phyloP scores from a whole-genome alignment of 306 rosid genomes.

The cucumber (Cucumis sativus) region DNA sequence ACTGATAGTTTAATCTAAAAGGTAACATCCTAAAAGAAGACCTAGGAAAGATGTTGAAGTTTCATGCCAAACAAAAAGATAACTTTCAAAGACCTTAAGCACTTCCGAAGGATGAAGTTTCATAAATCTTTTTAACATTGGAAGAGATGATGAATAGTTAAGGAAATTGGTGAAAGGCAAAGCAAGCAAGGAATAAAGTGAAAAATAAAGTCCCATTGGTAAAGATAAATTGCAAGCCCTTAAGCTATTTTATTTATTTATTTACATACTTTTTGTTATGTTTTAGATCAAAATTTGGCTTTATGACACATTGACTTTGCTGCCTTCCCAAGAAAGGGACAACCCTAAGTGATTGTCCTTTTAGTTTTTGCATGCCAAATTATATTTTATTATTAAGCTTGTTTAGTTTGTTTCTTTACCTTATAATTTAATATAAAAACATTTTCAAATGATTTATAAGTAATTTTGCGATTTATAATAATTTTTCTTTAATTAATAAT shows the following conservation, averaged over 20 bases:
- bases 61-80: background rate
- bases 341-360: background rate
- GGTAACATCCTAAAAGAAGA: background rate
- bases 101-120: background rate
- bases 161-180: background rate
- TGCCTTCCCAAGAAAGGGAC: conserved; percentile 9
- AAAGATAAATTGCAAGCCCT: background rate
- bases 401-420: too few species aligned
- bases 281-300: background rate
- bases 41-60: background rate
- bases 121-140: background rate
- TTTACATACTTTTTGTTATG: background rate
- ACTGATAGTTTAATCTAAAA: too few species aligned
- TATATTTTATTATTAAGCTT: too few species aligned
- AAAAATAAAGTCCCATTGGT: background rate
- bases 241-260: background rate
- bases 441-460: too few species aligned
- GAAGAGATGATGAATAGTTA: background rate
- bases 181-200: conserved; percentile 3
- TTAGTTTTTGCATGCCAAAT: too few species aligned
- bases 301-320: background rate
- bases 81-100: background rate
- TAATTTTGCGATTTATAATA: too few species aligned
- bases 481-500: too few species aligned
- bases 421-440: too few species aligned